Evolutionary conservation across 768 basidiomycete species (phyloP).

Genomic region (Russula ochroleuca): DNA sequence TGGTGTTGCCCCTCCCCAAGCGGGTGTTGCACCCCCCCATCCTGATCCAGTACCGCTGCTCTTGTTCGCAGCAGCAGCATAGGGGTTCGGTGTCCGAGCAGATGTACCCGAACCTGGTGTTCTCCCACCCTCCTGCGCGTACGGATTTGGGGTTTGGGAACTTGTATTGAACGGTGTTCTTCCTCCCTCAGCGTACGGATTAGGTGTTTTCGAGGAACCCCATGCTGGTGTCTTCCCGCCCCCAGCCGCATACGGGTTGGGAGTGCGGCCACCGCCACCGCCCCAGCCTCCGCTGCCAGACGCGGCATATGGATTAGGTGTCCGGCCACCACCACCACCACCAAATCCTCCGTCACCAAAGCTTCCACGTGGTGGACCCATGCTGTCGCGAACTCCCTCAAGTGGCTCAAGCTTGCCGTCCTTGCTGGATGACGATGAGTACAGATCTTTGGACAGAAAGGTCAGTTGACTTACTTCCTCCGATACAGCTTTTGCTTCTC

Average conservation of each 20-base stretch:
- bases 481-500: conserved; percentile 74
- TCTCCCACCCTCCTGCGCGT: conserved; percentile 44
- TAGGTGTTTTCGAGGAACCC: conserved; percentile 50
- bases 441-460: not conserved
- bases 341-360: conserved; percentile 26
- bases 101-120: conserved; percentile 51
- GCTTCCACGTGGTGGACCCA: conserved; percentile 37
- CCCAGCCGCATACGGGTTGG: conserved; percentile 37
- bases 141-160: conserved; percentile 68
- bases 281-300: conserved; percentile 29
- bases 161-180: conserved; percentile 69
- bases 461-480: conserved; percentile 52
- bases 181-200: conserved; percentile 59
- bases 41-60: conserved; percentile 47
- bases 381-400: conserved; percentile 35
- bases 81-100: conserved; percentile 55
- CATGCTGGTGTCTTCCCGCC: conserved; percentile 34
- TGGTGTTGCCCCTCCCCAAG: conserved; percentile 27
- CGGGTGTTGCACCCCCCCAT: conserved; percentile 37
- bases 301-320: conserved; percentile 21
- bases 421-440: conserved; percentile 39
- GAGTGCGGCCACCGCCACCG: conserved; percentile 32
- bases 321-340: conserved; percentile 21
- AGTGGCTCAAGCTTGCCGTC: conserved; percentile 55
- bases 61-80: conserved; percentile 31